Percentiles rank a stretch among this genome's conserved stretches.
These are phyloP conservation scores for Aspergillus nidulans DNA, from an alignment of 495 filamentous ascomycete species.

Conservation along the genomic window DNA sequence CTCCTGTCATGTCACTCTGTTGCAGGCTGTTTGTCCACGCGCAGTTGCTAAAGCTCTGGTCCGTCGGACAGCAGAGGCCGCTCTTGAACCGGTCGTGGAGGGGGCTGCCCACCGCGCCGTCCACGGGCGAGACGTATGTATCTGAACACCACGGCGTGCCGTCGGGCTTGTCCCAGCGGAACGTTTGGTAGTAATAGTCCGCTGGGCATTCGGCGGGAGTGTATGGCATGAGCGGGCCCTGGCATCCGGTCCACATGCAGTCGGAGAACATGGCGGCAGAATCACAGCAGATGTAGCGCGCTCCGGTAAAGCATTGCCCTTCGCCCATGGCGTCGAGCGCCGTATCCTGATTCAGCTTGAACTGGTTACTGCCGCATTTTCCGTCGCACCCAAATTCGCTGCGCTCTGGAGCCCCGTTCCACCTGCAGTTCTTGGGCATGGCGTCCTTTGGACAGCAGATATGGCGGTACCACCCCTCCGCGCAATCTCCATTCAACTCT, in stretches of 20 bases:
- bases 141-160: slow-evolving; percentile 13
- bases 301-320: slow-evolving; percentile 19
- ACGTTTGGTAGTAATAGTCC: slow-evolving; percentile 1
- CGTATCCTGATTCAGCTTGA: slow-evolving; percentile 25
- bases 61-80: slow-evolving; percentile 15
- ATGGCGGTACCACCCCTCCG: slow-evolving; percentile 19
- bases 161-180: slow-evolving; percentile 13
- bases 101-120: not conserved
- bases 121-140: too few species aligned
- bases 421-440: slow-evolving; percentile 30
- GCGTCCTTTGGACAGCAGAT: slow-evolving; percentile 30
- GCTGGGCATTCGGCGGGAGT: not conserved
- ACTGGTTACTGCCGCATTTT: slow-evolving; percentile 19
- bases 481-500: not conserved
- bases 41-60: slow-evolving; percentile 9
- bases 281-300: slow-evolving; percentile 25
- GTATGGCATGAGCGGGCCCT: slow-evolving; percentile 9
- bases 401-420: slow-evolving; percentile 23
- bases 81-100: slow-evolving; percentile 13
- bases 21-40: slow-evolving; percentile 8
- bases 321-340: slow-evolving; percentile 21
- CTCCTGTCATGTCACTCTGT: slow-evolving; percentile 2
- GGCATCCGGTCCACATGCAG: slow-evolving; percentile 25
- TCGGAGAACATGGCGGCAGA: slow-evolving; percentile 17
- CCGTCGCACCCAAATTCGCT: slow-evolving; percentile 23